Conservation (phyloP, 2,329 filamentous ascomycete species). For the Pseudocercospora vitis region DNA sequence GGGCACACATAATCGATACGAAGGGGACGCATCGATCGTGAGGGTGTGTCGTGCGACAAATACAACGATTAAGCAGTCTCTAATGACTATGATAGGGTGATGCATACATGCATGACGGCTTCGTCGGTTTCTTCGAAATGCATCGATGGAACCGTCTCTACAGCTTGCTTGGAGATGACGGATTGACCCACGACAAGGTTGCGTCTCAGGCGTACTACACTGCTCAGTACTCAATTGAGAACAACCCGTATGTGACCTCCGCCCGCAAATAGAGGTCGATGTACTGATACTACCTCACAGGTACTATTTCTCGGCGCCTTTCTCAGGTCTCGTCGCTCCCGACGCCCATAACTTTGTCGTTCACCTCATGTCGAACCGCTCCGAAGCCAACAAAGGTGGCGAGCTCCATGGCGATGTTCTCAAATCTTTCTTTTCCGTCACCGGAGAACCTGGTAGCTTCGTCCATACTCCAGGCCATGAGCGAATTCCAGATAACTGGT, state of each 20-base stretch:
- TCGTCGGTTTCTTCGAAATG: constrained; percentile 10
- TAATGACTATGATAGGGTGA: constrained; percentile 21
- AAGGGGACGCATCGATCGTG: constrained; percentile 36
- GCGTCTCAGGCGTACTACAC: constrained; percentile 6
- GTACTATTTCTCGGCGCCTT: constrained; percentile 36
- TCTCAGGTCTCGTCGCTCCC: constrained; percentile 19
- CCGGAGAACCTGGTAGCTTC: constrained; percentile 26
- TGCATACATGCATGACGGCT: constrained; percentile 28
- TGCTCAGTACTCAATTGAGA: constrained; percentile 25
- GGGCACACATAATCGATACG: constrained; percentile 34
- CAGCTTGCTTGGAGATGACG: constrained; percentile 7
- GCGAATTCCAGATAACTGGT: constrained; percentile 43
- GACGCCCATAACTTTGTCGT: constrained; percentile 16
- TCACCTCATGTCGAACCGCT: constrained; percentile 31
- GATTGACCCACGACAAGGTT: constrained; percentile 22
- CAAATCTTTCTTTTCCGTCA: constrained; percentile 30
- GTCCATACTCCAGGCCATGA: constrained; percentile 26
- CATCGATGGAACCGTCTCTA: constrained; percentile 22
- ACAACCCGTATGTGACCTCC: constrained; percentile 28
- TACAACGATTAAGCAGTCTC: not conserved
- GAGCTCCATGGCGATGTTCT: constrained; percentile 27
- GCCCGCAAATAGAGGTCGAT: constrained; percentile 23
- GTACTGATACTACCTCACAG: constrained; percentile 19
- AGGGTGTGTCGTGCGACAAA: constrained; percentile 16
- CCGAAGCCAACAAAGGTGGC: constrained; percentile 21